Evolutionary conservation across 2,329 filamentous ascomycete genomes (phyloP), one percentile per base, ranked within the genome.

Genomic region (Nigrospora osmanthi): DNA sequence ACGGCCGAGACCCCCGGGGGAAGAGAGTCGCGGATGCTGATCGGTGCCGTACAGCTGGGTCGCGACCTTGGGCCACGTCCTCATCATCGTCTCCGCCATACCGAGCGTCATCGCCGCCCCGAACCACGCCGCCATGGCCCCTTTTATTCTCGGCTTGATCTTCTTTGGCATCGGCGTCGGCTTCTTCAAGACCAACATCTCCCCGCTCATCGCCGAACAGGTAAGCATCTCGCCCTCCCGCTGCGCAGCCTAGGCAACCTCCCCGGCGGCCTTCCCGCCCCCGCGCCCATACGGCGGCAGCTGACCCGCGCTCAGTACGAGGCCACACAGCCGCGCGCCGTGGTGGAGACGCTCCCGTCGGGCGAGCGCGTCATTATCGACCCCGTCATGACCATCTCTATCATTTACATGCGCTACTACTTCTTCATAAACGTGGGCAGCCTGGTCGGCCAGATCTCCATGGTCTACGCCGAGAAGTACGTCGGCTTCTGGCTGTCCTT

Each of bases 401-500:
- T 77, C 43, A 76, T 81, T 48, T 81, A 76, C 57, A 69, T 76
- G 49, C 76, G 73, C 62, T 87, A 85, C 60, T 87, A 86, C 62
- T 67, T 84, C 43, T 76, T 82, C 57, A 82, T 86, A 66, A 87
- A 87, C 58, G 58, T 84, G 11, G 85, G 84, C 33, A 76, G 80
- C 33, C 67, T 82, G 39, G 54, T 71, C 38, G 78, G 73, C 40
- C 80, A 82, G 62, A 72, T 84, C 47, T 70, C 67, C 57, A 87
- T 84, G 78, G 80, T 80, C 34, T 89, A 85, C 57, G 78, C 83
- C 3, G 85, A 89, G 63, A 83, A 84, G 59, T 86, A 85, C 50
- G 74, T 87, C 39, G 84, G 85, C 6, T 89, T 86, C 70, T 89
- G 81, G 81, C 72, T 85, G 14, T 73, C 84, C 0, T 89, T 73